These are phyloP conservation scores for Penicillium waksmanii DNA, from an alignment of 495 filamentous ascomycete species.

Conservation along the genomic window DNA sequence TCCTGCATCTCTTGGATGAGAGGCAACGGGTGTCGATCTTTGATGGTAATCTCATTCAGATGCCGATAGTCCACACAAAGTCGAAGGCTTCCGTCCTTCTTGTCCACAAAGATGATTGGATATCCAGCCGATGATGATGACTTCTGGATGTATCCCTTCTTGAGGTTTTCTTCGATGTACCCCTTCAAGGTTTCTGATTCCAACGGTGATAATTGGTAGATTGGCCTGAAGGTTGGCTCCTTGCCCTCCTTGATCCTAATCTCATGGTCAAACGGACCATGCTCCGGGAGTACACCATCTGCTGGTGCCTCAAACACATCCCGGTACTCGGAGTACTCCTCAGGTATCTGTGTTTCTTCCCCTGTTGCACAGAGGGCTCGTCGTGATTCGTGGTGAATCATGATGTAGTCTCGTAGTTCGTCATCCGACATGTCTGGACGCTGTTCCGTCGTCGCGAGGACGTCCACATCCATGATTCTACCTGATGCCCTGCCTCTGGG, in stretches of 20 bases:
- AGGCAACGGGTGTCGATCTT: constrained; percentile 26
- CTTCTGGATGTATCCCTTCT: constrained; percentile 19
- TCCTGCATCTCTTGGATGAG: constrained; percentile 19
- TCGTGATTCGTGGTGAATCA: neutral
- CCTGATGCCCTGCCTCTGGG: neutral
- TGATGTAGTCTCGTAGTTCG: neutral
- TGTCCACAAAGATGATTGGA: constrained; percentile 22
- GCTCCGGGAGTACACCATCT: constrained; percentile 4
- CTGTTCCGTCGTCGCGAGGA: neutral
- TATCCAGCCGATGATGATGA: constrained; percentile 17
- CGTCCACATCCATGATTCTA: neutral
- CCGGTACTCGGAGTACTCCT: constrained; percentile 9
- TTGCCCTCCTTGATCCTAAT: neutral
- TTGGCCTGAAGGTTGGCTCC: neutral
- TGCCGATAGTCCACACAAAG: constrained; percentile 26
- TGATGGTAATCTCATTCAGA: constrained; percentile 26
- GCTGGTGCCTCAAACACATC: constrained; percentile 8
- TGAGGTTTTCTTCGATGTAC: constrained; percentile 27
- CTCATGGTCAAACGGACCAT: constrained; percentile 2
- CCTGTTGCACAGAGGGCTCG: neutral
- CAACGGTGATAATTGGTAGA: neutral
- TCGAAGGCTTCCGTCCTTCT: constrained; percentile 11
- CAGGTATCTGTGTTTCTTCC: constrained; percentile 10
- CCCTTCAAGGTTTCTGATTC: neutral
- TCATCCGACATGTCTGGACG: neutral